Conservation (phyloP, 148 eudicot genomes). For the Silene uniflora region DNA sequence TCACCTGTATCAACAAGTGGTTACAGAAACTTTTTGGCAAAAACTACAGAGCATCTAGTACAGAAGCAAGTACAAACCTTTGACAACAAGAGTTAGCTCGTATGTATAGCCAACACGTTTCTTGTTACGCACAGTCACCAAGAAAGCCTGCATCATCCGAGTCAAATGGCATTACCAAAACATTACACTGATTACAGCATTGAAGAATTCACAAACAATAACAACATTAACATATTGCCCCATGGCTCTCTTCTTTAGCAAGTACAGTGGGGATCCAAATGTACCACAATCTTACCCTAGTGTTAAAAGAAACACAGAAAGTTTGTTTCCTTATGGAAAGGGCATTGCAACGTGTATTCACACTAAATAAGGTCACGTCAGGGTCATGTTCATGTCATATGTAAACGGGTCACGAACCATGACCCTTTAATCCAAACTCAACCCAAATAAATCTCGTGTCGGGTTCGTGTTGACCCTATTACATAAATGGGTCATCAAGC, state of each 20-base stretch:
- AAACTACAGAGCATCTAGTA: not conserved
- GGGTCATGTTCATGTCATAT: no score
- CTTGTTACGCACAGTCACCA: slow-evolving; percentile 89
- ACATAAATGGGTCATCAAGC: no score
- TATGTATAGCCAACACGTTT: slow-evolving; percentile 95
- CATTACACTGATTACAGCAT: not conserved
- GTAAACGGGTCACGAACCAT: no score
- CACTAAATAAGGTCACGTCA: no score
- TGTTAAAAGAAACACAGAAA: no score
- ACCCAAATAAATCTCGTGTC: no score
- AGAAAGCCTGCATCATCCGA: slow-evolving; percentile 54
- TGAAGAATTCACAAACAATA: not conserved
- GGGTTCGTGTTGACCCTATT: no score
- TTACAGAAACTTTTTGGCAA: not conserved
- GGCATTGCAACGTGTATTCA: no score
- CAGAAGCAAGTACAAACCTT: slow-evolving; percentile 45
- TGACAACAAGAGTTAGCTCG: slow-evolving; percentile 71
- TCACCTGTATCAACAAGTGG: slow-evolving; percentile 54
- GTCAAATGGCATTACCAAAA: not conserved
- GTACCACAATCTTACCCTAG: no score
- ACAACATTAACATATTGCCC: not conserved
- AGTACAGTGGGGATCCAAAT: not conserved
- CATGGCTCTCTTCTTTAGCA: not conserved
- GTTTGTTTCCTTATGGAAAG: no score
- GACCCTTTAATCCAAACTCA: no score